Base-by-base conservation (phyloP, 768 basidiomycete species). In the Amanita fuliginea region DNA sequence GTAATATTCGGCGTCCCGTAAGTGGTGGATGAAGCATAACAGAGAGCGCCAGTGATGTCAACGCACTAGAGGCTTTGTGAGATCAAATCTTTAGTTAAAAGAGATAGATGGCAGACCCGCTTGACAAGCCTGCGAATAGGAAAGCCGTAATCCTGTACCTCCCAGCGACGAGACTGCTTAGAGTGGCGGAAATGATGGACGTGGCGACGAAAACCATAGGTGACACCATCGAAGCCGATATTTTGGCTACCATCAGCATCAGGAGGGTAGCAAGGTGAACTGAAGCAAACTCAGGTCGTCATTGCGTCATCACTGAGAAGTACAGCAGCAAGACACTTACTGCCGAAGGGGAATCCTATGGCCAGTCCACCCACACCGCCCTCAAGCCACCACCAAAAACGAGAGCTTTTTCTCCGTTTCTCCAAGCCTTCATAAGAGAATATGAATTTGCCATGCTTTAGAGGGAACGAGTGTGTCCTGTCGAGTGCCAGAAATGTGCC, bases 401-500 rank as follows among this genome's bases (percentile, higher is more conserved):
- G 40, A 19, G 60, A 62, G 19, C 60, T 62, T 51, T 60, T 65
- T 55, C 62, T 63, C 37, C 54, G 46, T 28, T 53, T 47, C 33
- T 71, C 64, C 47, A 68, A 63, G 30, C 65, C 47, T 63, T 55
- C 50, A 65, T 54, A 16, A 62, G 54, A n/a, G 64, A 53, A 42
- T 62, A 52, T 33, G 64, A 67, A 7, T 46, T 57, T 52, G 39
- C 51, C 51, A 13, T 65, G 64, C 6, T 64, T 62, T 32, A 76
- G 70, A 0, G 74, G 65, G 56, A 86, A 83, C 6, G 76, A 72
- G 34, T 80, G 74, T 18, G 82, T 77, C 35, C 84, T 78, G 58
- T 85, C 82, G 43, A 86, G 72, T 14, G 75, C 83, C 18, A 85
- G 66, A 61, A 86, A 85, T 2, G 81, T 72, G n/a, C 83, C 82